A percentile compares a stretch with the other conserved stretches of the same genome.
phyloP scores from a whole-genome alignment of 345 rosid genomes.

The Rhodamnia argentea region DNA sequence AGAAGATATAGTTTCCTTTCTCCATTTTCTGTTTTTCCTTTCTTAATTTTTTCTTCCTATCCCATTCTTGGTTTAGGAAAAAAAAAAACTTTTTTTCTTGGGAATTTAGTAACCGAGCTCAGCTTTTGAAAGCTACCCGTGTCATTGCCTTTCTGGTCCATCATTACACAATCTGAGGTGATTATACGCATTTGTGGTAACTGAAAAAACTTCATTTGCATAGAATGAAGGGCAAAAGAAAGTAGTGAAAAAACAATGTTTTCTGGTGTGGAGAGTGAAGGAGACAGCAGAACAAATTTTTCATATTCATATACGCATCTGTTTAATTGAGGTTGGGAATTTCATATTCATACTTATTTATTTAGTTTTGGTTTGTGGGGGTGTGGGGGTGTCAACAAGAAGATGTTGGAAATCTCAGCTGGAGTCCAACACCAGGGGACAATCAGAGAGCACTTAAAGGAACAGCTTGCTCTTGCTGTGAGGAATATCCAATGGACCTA shows the following conservation, averaged over 20 bases:
- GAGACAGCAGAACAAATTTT: not conserved
- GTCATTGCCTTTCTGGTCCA: not conserved
- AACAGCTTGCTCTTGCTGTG: slow-evolving; percentile 75
- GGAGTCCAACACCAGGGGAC: slow-evolving; percentile 14
- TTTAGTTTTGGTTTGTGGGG: not conserved
- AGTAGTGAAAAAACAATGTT: not conserved
- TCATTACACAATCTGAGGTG: not conserved
- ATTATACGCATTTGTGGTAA: not conserved
- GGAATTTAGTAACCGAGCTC: not conserved
- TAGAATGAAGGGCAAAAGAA: not conserved
- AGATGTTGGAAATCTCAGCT: not conserved
- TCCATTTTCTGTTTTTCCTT: not conserved
- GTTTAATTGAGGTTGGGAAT: not conserved
- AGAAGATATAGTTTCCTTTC: not conserved
- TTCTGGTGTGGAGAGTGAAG: not conserved
- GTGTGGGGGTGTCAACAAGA: not conserved
- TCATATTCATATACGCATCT: too few species aligned
- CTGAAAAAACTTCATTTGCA: not conserved
- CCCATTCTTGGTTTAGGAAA: not conserved
- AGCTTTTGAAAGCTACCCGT: not conserved
- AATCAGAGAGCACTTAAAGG: slow-evolving; percentile 49
- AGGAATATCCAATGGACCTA: slow-evolving; percentile 87
- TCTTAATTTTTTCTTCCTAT: not conserved
- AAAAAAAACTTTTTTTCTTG: not conserved
- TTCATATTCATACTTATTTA: not conserved